Base-by-base conservation (phyloP, 31 red algal genomes). In the Odonthalia washingtoniensis region DNA sequence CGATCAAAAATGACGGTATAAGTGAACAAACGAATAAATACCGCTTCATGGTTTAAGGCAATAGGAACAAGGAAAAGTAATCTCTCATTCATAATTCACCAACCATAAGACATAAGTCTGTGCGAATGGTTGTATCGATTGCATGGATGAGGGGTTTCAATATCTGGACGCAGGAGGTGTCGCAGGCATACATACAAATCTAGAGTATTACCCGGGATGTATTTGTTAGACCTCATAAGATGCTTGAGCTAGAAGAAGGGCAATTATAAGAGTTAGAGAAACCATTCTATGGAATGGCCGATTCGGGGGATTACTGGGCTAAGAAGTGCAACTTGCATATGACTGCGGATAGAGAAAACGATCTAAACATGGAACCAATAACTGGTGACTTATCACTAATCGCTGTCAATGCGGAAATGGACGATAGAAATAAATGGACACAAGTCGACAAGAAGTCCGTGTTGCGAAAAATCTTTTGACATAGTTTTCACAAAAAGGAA, bases 331-430 rank as follows among this genome's bases (percentile, higher is more conserved):
- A 57, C 49, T 57, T 57, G 9, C 9, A 9, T 57, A 57, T 57
- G 49, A 57, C 49, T 57, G 21, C 9, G 9, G 12, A 57, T 21
- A 9, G 9, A 57, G 21, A 57, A 21, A 21, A 57, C 21, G 49
- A 90, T 39, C 45, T 57, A 14, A 21, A 21, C 9, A 57, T 57
- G 49, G 12, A 57, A 21, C 49, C 9, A 21, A 14, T 21, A 21
- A 57, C 77, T n/a, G 52, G 78, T 16, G 84, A 87, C 31, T 37
- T 85, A 42, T 41, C 84, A n/a, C n/a, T n/a, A n/a, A n/a, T n/a
- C n/a, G n/a, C n/a, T n/a, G n/a, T n/a, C n/a, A n/a, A n/a, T n/a
- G n/a, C n/a, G n/a, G n/a, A n/a, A n/a, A n/a, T n/a, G n/a, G n/a
- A n/a, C n/a, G n/a, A n/a, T n/a, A n/a, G n/a, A n/a, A n/a, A n/a